Conservation (phyloP, 2,329 filamentous ascomycete genomes). For the Mycosphaerelloides madeirae region DNA sequence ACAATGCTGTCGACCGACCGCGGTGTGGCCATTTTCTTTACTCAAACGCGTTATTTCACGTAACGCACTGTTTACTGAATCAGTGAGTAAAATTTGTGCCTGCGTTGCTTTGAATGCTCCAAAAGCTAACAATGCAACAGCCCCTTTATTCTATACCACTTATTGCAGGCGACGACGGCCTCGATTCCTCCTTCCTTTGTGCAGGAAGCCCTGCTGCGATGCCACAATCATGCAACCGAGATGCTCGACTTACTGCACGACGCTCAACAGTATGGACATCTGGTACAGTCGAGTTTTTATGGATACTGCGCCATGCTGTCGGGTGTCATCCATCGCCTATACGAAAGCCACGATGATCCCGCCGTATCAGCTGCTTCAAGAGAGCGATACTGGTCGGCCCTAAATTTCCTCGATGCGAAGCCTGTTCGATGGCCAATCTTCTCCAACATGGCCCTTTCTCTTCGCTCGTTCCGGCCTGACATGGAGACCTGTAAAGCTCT, state of each 20-base stretch:
- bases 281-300: constrained; percentile 2
- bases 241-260: constrained; percentile 1
- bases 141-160: constrained; percentile 5
- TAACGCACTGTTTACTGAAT: constrained; percentile 6
- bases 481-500: constrained; percentile 1
- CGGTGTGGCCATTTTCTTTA: constrained; percentile 9
- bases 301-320: constrained; percentile 1
- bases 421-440: constrained; percentile 1
- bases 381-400: background rate
- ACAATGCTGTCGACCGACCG: constrained; percentile 4
- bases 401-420: background rate
- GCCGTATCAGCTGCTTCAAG: background rate
- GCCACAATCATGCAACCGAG: constrained; percentile 3
- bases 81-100: too few relatives aligned
- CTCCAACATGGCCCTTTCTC: constrained; percentile 1
- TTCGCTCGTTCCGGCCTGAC: background rate
- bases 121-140: too few relatives aligned
- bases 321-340: constrained; percentile 1
- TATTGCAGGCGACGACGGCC: background rate
- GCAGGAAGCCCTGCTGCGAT: background rate
- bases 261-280: constrained; percentile 1
- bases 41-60: constrained; percentile 6
- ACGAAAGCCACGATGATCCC: constrained; percentile 5
- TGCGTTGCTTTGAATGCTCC: too few relatives aligned
- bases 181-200: constrained; percentile 1